Base-by-base conservation (phyloP, 2,329 filamentous ascomycete genomes). In the Aspergillus brunneoviolaceus region DNA sequence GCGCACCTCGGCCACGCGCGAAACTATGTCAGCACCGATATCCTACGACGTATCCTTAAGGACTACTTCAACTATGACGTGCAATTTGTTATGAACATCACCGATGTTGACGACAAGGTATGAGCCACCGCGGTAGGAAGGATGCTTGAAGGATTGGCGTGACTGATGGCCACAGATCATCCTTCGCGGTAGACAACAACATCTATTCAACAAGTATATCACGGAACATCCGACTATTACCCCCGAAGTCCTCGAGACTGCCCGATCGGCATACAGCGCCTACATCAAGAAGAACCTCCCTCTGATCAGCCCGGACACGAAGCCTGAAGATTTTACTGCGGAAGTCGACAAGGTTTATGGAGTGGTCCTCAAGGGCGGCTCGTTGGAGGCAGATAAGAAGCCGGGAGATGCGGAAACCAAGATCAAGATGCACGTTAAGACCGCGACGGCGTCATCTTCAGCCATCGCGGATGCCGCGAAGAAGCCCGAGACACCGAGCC, bases 1-100 rank as follows among this genome's bases (percentile, higher is more conserved):
- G 85, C 88, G 63, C 91, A 94, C 80, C 77, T 94, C 62, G 89
- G 91, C 31, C 92, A 96, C 76, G 92, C 91, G 31, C 84, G 91
- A 67, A 96, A 96, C 79, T 96, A 96, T 84, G 90, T 96, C 64
- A 91, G 89, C 53, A 94, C 91, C 50, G 92, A 96, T 75, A 92
- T 96, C 65, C 87, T 96, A 67, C 85, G 92, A 62, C 87, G 92
- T 69, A 91, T 96, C 68, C 78, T 96, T 76, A 82, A 85, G 70
- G 87, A 94, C 74, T 94, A 95, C 77, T 96, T 96, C 74, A 86
- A 87, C 62, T 95, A 90, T 75, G 81, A 92, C 48, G 86, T 96
- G 66, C 86, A 88, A 61, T 96, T 96, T 78, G 90, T 96, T 65
- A 95, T 96, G 89, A 96, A 96, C 78, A 92, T 95, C 64, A 96